Evolutionary conservation across 805 yeast species (phyloP).

Genomic region (Nakazawaea sp.): DNA sequence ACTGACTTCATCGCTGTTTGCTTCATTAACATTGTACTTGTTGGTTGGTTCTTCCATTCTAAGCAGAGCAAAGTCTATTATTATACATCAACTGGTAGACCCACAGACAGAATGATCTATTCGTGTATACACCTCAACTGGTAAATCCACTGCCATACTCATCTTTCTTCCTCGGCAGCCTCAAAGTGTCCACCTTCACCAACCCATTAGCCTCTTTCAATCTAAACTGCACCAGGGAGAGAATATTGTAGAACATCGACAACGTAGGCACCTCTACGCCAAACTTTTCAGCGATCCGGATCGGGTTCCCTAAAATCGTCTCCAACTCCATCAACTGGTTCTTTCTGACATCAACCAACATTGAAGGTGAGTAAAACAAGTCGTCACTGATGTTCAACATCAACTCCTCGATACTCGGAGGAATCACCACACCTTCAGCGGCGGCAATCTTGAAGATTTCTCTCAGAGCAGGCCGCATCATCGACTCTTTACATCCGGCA

Average conservation of each 20-base stretch:
- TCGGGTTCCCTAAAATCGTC: constrained; percentile 33
- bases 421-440: constrained; percentile 35
- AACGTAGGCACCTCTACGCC: constrained; percentile 49
- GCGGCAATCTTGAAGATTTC: constrained; percentile 38
- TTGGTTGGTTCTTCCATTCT: too few relatives aligned
- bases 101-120: too few relatives aligned
- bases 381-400: constrained; percentile 30
- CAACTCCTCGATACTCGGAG: constrained; percentile 23
- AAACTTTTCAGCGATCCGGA: constrained; percentile 28
- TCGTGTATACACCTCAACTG: too few relatives aligned
- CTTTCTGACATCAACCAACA: constrained; percentile 35
- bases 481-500: constrained; percentile 17
- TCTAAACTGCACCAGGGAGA: constrained; percentile 53
- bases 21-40: too few relatives aligned
- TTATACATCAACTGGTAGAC: too few relatives aligned
- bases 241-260: constrained; percentile 45
- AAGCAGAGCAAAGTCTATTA: too few relatives aligned
- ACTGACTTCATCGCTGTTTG: too few relatives aligned
- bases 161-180: background rate
- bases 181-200: constrained; percentile 22
- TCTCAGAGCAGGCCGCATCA: constrained; percentile 31
- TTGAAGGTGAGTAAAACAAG: constrained; percentile 34
- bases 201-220: constrained; percentile 49
- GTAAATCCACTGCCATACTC: constrained; percentile 16
- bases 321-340: constrained; percentile 33